A percentile compares a stretch with the other conserved stretches of the same genome.
Conservation (phyloP, 2,329 filamentous ascomycete species). For the Hymenoscyphus occultus region DNA sequence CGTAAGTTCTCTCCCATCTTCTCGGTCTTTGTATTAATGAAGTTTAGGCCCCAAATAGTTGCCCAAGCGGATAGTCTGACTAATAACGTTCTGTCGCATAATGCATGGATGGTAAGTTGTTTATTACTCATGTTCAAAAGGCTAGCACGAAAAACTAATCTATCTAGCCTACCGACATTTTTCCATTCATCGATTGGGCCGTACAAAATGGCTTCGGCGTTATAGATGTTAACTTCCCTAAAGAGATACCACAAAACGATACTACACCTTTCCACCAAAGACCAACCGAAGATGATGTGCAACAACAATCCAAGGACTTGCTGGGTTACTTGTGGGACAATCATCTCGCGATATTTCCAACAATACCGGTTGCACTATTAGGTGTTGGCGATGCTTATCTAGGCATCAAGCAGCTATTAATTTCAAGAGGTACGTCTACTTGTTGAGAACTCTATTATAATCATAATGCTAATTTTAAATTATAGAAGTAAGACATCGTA, state of each 20-base stretch:
- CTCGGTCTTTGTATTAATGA: slow-evolving; percentile 24
- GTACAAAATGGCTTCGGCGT: slow-evolving; percentile 73
- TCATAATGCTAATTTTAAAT: slow-evolving; percentile 14
- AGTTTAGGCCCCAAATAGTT: slow-evolving; percentile 62
- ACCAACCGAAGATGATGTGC: slow-evolving; percentile 49
- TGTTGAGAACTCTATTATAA: slow-evolving; percentile 16
- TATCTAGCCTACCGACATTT: slow-evolving; percentile 72
- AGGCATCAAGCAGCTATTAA: slow-evolving; percentile 77
- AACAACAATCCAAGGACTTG: slow-evolving; percentile 63
- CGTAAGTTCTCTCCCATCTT: slow-evolving; percentile 50
- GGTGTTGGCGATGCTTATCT: slow-evolving; percentile 88
- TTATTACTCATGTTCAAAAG: slow-evolving; percentile 14
- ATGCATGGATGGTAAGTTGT: slow-evolving; percentile 76
- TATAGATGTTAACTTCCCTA: slow-evolving; percentile 88
- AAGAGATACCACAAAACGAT: slow-evolving; percentile 50
- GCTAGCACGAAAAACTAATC: slow-evolving; percentile 27
- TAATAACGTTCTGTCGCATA: slow-evolving; percentile 74
- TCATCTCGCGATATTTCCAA: slow-evolving; percentile 76
- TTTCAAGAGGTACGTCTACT: slow-evolving; percentile 61
- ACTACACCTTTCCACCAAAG: slow-evolving; percentile 18
- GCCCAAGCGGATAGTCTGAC: slow-evolving; percentile 67
- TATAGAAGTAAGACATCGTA: slow-evolving; percentile 60
- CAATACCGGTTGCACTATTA: slow-evolving; percentile 76
- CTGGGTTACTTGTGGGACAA: slow-evolving; percentile 95
- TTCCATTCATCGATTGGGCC: slow-evolving; percentile 83